A percentile compares a stretch with the other conserved stretches of the same genome.
Conservation (phyloP, 345 rosid genomes). For the Cochlearia excelsa region DNA sequence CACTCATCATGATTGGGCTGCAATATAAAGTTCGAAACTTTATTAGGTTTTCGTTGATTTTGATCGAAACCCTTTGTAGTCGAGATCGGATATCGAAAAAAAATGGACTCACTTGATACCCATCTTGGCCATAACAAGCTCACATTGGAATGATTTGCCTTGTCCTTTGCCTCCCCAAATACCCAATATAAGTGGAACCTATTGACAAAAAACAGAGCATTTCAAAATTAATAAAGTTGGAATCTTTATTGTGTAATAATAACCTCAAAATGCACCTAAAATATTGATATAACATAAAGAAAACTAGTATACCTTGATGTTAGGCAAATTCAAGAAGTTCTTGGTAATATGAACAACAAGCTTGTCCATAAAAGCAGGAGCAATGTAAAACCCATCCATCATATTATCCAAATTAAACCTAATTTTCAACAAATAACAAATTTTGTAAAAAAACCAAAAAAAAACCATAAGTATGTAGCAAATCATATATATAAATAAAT, state of each 20-base stretch:
- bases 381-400: conserved; percentile 83
- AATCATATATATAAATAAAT: no score
- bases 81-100: background rate
- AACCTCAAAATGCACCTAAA: conserved; percentile 8
- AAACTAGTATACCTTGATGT: conserved; percentile 63
- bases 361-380: conserved; percentile 99
- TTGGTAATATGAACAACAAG: conserved; percentile 89
- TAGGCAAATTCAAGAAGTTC: conserved; percentile 92
- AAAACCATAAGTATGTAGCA: no score
- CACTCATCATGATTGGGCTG: conserved; percentile 99
- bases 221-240: conserved; percentile 11
- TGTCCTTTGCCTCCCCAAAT: conserved; percentile 99
- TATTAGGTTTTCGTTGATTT: background rate
- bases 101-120: conserved; percentile 75
- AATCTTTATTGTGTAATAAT: conserved; percentile 5
- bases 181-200: conserved; percentile 97
- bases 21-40: background rate
- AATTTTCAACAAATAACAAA: conserved; percentile 10
- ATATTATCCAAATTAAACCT: conserved; percentile 81
- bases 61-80: no score
- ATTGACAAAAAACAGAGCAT: conserved; percentile 2
- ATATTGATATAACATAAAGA: no score
- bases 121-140: conserved; percentile 98
- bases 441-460: background rate
- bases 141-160: conserved; percentile 98